A percentile compares a stretch with the other conserved stretches of the same genome.
Conservation (phyloP, 192 early-diverging fungal species). For the Bifiguratus adelaidae region DNA sequence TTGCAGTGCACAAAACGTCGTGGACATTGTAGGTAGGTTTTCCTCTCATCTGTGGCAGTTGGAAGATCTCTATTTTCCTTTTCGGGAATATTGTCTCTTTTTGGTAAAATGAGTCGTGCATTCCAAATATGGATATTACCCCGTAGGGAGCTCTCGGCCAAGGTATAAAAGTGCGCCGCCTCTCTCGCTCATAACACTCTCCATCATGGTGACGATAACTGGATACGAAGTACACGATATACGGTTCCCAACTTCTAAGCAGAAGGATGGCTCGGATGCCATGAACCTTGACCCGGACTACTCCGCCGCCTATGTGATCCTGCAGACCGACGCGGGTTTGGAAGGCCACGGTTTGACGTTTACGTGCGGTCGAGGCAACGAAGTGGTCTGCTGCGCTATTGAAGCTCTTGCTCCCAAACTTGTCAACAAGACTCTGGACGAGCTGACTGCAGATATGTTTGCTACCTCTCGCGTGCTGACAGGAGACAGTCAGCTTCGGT, state of each 20-base stretch:
- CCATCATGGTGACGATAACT: slow-evolving; percentile 16
- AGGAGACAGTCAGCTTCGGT: slow-evolving; percentile 22
- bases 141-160: too few species aligned
- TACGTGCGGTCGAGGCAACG: slow-evolving; percentile 22
- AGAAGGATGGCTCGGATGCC: slow-evolving; percentile 26
- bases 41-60: too few species aligned
- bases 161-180: too few species aligned
- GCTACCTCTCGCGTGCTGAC: slow-evolving; percentile 19
- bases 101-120: too few species aligned
- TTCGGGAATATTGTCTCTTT: too few species aligned
- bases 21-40: too few species aligned
- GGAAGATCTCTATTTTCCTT: too few species aligned
- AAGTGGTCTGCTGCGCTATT: slow-evolving; percentile 18
- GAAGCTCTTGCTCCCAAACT: slow-evolving; percentile 21
- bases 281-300: slow-evolving; percentile 31
- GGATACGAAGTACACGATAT: slow-evolving; percentile 21
- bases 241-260: slow-evolving; percentile 25
- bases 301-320: slow-evolving; percentile 26
- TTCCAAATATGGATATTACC: too few species aligned
- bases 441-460: slow-evolving; percentile 14
- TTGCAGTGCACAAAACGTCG: too few species aligned
- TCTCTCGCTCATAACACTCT: not conserved
- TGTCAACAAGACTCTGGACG: slow-evolving; percentile 10
- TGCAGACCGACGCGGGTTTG: slow-evolving; percentile 12
- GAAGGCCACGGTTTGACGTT: slow-evolving; percentile 27